Evolutionary conservation across 176 grass and related monocot species (phyloP).

Genomic region (Coix lacrymajobi): DNA sequence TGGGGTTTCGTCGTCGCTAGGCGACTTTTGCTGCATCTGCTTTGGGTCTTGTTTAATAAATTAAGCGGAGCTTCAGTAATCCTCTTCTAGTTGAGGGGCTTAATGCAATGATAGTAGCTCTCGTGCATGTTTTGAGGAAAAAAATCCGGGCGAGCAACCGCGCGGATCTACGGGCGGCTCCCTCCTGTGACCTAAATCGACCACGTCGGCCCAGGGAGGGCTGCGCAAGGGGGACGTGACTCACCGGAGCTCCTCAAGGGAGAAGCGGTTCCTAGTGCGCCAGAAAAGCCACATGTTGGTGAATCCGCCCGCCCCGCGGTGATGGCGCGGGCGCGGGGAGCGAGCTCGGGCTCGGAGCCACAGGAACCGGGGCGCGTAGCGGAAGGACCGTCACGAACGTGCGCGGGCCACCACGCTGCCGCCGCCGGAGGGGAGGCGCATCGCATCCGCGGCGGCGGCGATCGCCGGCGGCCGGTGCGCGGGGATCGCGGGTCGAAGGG

Average conservation of each 20-base stretch:
- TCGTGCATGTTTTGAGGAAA: neutral
- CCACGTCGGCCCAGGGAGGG: neutral
- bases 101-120: neutral
- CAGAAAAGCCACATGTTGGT: slow-evolving; percentile 92
- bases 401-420: slow-evolving; percentile 16
- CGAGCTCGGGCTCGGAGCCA: neutral
- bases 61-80: neutral
- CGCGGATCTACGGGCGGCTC: slow-evolving; percentile 24
- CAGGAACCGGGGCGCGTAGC: neutral
- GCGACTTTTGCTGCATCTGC: neutral
- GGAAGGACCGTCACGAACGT: neutral
- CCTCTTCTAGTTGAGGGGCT: neutral
- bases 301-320: slow-evolving; percentile 3
- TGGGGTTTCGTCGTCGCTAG: neutral
- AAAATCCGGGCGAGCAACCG: neutral
- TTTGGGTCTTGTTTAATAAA: neutral
- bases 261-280: slow-evolving; percentile 90
- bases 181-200: slow-evolving; percentile 26
- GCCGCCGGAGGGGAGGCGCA: slow-evolving; percentile 27
- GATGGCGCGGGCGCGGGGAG: neutral
- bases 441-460: slow-evolving; percentile 51
- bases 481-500: neutral
- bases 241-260: slow-evolving; percentile 92
- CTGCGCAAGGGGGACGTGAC: neutral
- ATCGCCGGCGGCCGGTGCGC: slow-evolving; percentile 20